These are phyloP conservation scores for Pyracantha coccinea DNA, from an alignment of 331 rosid species.

Conservation along the genomic window DNA sequence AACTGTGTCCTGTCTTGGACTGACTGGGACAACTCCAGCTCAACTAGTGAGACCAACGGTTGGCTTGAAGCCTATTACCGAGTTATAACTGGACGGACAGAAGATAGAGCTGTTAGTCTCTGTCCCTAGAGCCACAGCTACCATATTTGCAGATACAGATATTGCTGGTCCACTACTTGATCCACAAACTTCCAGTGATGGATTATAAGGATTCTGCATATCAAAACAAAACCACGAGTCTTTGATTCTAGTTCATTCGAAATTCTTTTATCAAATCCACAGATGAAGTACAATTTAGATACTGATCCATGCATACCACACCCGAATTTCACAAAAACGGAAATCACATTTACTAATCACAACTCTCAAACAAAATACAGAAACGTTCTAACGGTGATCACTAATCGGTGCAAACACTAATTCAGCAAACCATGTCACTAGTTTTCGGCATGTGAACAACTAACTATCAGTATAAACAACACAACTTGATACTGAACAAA, in stretches of 20 bases:
- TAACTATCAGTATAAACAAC: neutral
- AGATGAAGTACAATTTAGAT: neutral
- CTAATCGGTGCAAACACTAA: neutral
- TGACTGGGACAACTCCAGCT: constrained; percentile 27
- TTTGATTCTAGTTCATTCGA: neutral
- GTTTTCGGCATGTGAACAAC: no score
- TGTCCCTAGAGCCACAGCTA: constrained; percentile 17
- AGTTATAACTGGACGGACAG: constrained; percentile 28
- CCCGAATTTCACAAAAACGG: neutral
- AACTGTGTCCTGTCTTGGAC: constrained; percentile 7
- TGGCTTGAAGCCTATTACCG: constrained; percentile 31
- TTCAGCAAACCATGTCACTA: neutral
- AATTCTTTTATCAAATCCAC: neutral
- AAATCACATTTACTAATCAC: neutral
- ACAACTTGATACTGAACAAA: neutral
- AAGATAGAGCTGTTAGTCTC: constrained; percentile 33
- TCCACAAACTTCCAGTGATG: constrained; percentile 11
- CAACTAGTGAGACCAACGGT: constrained; percentile 34
- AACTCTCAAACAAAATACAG: no score
- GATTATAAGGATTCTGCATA: constrained; percentile 18
- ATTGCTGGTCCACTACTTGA: constrained; percentile 39
- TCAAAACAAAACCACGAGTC: neutral
- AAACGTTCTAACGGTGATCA: no score
- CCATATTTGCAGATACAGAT: constrained; percentile 36
- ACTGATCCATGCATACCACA: neutral